Percentiles rank a stretch among this genome's conserved stretches.
These are phyloP conservation scores for Santalum album DNA, from an alignment of 164 flowering plant genomes.

Conservation along the genomic window DNA sequence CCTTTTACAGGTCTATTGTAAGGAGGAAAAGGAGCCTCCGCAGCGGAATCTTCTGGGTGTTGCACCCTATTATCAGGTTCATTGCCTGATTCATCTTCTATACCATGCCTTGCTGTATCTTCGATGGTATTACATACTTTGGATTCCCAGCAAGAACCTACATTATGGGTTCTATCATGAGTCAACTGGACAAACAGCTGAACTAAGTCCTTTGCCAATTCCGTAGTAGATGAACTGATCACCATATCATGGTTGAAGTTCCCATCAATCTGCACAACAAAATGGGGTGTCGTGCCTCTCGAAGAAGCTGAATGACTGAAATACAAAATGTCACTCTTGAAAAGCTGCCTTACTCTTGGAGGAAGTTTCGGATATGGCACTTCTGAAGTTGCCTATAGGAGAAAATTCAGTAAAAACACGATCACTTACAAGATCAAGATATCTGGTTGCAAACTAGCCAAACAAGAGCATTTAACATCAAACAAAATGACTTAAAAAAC, in stretches of 20 bases:
- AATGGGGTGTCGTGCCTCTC: conserved; percentile 43
- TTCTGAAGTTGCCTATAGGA: conserved; percentile 83
- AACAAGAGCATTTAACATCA: too few relatives aligned
- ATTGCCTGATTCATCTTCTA: conserved; percentile 13
- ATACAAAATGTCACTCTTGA: conserved; percentile 29
- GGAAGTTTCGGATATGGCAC: conserved; percentile 52
- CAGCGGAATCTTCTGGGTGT: conserved; percentile 20
- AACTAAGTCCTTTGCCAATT: conserved; percentile 46
- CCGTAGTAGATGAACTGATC: conserved; percentile 44
- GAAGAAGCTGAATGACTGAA: conserved; percentile 13
- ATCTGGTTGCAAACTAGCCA: too few relatives aligned
- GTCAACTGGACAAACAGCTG: conserved; percentile 56
- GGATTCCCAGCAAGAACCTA: conserved; percentile 7
- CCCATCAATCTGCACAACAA: conserved; percentile 48
- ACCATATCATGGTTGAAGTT: conserved; percentile 45
- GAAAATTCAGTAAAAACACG: background rate
- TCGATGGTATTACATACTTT: conserved; percentile 15
- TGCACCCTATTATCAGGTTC: conserved; percentile 9
- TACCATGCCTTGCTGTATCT: conserved; percentile 9
- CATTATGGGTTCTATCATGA: conserved; percentile 45
- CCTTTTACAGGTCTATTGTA: conserved; percentile 36
- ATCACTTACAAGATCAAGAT: too few relatives aligned
- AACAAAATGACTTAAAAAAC: too few relatives aligned
- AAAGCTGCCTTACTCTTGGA: conserved; percentile 47
- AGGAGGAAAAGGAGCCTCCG: conserved; percentile 16